phyloP scores from a whole-genome alignment of 1,139 yeast species.

The Geotrichum bryndzae region DNA sequence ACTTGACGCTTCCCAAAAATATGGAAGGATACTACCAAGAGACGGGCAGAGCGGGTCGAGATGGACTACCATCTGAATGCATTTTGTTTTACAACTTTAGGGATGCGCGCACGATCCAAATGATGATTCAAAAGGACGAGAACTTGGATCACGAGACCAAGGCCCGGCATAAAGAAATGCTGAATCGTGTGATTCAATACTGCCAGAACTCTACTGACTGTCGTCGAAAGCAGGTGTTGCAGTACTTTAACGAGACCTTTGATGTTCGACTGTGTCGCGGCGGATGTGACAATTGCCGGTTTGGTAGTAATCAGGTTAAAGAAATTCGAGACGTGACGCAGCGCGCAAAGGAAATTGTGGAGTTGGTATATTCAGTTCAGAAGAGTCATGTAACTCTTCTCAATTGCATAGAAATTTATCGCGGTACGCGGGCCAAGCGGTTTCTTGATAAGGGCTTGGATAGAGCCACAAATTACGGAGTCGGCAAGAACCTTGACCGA shows the following conservation, averaged over 20 bases:
- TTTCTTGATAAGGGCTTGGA: slow-evolving; percentile 56
- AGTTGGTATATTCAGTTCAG: slow-evolving; percentile 50
- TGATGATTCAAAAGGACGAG: slow-evolving; percentile 63
- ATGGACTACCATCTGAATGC: slow-evolving; percentile 77
- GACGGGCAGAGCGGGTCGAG: slow-evolving; percentile 98
- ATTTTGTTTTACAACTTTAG: slow-evolving; percentile 70
- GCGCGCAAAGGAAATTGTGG: slow-evolving; percentile 54
- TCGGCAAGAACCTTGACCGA: slow-evolving; percentile 57
- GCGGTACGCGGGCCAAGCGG: slow-evolving; percentile 64
- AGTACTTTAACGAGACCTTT: slow-evolving; percentile 82
- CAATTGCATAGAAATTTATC: slow-evolving; percentile 75
- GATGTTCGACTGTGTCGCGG: slow-evolving; percentile 59
- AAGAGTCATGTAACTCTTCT: slow-evolving; percentile 53
- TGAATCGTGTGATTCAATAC: slow-evolving; percentile 81
- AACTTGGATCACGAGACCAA: slow-evolving; percentile 53
- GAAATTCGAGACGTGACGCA: slow-evolving; percentile 64
- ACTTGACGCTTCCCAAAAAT: slow-evolving; percentile 81
- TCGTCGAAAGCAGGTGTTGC: slow-evolving; percentile 79
- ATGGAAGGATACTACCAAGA: slow-evolving; percentile 96
- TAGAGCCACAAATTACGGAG: slow-evolving; percentile 58
- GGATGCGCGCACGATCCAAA: slow-evolving; percentile 49
- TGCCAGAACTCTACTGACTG: slow-evolving; percentile 92
- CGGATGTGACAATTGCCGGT: slow-evolving; percentile 80
- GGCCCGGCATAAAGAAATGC: slow-evolving; percentile 70
- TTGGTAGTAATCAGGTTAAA: slow-evolving; percentile 42